A percentile compares a stretch with the other conserved stretches of the same genome.
These are phyloP conservation scores for Mycosphaerella arachidis DNA, from an alignment of 2,329 filamentous ascomycete genomes.

Conservation along the genomic window DNA sequence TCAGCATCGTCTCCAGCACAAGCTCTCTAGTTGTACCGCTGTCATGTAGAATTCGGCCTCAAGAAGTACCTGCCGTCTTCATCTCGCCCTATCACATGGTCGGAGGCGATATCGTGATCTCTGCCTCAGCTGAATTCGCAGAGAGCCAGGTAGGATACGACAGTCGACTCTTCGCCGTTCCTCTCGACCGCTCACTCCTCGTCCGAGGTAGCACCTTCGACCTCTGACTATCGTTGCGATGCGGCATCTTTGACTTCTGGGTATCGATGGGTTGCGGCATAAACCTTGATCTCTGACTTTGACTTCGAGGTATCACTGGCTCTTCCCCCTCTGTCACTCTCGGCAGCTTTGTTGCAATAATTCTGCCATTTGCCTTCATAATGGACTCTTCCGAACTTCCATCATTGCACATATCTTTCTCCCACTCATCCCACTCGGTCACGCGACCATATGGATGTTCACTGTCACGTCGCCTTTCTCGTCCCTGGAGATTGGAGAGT, in stretches of 20 bases:
- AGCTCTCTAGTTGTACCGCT: background rate
- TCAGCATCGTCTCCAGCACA: background rate
- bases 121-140: background rate
- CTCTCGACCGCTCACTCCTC: background rate
- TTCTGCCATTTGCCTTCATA: conserved; percentile 5
- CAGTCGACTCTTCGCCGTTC: background rate
- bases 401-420: conserved; percentile 8
- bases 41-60: background rate
- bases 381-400: conserved; percentile 13
- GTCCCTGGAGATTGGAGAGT: conserved; percentile 13
- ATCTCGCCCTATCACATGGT: background rate
- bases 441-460: conserved; percentile 8
- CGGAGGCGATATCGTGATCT: background rate
- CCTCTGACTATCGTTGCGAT: background rate
- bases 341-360: conserved; percentile 1
- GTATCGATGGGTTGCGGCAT: background rate
- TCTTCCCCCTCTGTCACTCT: background rate
- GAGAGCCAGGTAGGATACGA: background rate
- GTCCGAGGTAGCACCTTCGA: background rate
- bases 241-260: background rate
- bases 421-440: conserved; percentile 10
- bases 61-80: conserved; percentile 6
- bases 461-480: background rate
- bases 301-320: background rate
- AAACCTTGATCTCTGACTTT: background rate